Evolutionary conservation across 148 eudicot genomes (phyloP).

Genomic region (Rhododendron vialii): DNA sequence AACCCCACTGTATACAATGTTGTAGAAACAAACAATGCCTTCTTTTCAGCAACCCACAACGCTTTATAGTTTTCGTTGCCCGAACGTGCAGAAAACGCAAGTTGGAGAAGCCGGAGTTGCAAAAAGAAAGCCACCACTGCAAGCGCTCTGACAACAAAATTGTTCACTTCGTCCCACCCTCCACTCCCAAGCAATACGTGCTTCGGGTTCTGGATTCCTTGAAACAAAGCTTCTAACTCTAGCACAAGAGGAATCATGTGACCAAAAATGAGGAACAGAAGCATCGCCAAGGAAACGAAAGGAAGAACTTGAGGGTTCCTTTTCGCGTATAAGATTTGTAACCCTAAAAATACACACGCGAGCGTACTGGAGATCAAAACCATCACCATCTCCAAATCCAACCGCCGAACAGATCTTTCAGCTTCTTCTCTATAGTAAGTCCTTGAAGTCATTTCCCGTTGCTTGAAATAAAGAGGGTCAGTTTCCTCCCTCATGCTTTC

Average conservation of each 20-base stretch:
- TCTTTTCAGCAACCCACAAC: neutral
- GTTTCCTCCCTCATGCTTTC: conserved; percentile 5
- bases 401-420: neutral
- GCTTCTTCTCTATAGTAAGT: neutral
- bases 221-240: conserved; percentile 13
- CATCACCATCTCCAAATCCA: conserved; percentile 20
- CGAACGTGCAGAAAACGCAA: neutral
- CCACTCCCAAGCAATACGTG: neutral
- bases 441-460: neutral
- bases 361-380: conserved; percentile 18
- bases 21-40: neutral
- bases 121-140: neutral
- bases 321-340: conserved; percentile 10
- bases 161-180: neutral
- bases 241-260: conserved; percentile 23
- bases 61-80: neutral
- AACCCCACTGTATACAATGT: neutral
- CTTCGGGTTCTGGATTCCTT: neutral
- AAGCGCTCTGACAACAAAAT: neutral
- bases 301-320: conserved; percentile 6
- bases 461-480: conserved; percentile 14
- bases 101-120: neutral
- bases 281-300: conserved; percentile 16
- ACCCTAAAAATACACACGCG: conserved; percentile 1
- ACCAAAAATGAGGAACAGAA: conserved; percentile 16